These are phyloP conservation scores for Daldinia childiae DNA, from an alignment of 495 filamentous ascomycete genomes.

Conservation along the genomic window DNA sequence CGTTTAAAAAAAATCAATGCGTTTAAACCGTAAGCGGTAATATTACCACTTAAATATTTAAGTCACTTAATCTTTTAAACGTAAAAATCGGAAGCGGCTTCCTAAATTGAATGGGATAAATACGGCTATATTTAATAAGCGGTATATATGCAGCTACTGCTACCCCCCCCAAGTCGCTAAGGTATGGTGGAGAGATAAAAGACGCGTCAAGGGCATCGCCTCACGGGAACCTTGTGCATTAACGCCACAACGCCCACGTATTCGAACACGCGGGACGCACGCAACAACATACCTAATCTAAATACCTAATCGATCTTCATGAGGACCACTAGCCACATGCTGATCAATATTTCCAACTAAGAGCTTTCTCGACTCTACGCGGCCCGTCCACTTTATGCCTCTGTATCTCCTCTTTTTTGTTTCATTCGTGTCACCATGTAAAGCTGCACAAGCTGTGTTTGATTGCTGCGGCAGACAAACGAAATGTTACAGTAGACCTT, in stretches of 20 bases:
- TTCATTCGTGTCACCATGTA: neutral
- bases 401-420: neutral
- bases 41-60: no score
- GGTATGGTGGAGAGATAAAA: neutral
- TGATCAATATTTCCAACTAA: constrained; percentile 32
- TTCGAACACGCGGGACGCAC: constrained; percentile 20
- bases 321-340: constrained; percentile 20
- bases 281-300: constrained; percentile 26
- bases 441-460: constrained; percentile 8
- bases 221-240: constrained; percentile 14
- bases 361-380: constrained; percentile 18
- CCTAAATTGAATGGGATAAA: no score
- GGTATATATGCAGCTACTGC: no score
- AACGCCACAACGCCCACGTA: constrained; percentile 35
- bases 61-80: no score
- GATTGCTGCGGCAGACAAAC: constrained; percentile 27
- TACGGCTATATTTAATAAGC: no score
- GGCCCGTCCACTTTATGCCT: constrained; percentile 16
- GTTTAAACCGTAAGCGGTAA: no score
- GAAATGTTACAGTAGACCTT: constrained; percentile 18
- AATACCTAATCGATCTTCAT: constrained; percentile 13
- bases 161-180: no score
- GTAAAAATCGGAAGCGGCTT: no score
- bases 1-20: no score
- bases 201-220: constrained; percentile 39